Evolutionary conservation across 345 rosid genomes (phyloP).

Genomic region (Brassica cretica): DNA sequence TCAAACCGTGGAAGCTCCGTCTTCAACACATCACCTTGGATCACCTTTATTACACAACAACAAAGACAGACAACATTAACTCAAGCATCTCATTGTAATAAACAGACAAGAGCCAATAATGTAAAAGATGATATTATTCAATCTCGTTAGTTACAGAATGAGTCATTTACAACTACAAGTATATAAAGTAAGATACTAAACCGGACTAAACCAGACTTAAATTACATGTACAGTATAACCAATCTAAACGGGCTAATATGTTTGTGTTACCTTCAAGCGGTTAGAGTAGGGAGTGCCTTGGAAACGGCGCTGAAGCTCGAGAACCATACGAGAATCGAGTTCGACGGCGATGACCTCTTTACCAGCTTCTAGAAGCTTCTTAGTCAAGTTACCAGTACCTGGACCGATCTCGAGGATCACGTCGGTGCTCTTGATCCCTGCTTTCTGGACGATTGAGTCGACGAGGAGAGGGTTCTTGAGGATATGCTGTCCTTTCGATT

Average conservation of each 20-base stretch:
- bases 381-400: conserved; percentile 90
- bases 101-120: no score
- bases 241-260: no score
- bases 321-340: conserved; percentile 90
- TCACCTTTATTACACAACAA: conserved; percentile 47
- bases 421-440: conserved; percentile 80
- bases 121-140: no score
- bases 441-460: conserved; percentile 78
- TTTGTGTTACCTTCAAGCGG: conserved; percentile 53
- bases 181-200: no score
- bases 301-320: conserved; percentile 85
- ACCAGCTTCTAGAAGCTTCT: conserved; percentile 88
- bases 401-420: conserved; percentile 90
- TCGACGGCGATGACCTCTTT: conserved; percentile 83
- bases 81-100: neutral
- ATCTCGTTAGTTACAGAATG: neutral
- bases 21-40: conserved; percentile 88
- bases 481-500: conserved; percentile 89
- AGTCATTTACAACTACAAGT: no score
- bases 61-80: neutral
- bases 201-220: no score
- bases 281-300: conserved; percentile 70
- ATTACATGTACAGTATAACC: no score
- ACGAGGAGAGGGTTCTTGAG: conserved; percentile 85
- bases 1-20: conserved; percentile 88